Evolutionary conservation across 2,329 filamentous ascomycete species (phyloP), one percentile per base, ranked within the genome.

Genomic region (Xylaria sp.): DNA sequence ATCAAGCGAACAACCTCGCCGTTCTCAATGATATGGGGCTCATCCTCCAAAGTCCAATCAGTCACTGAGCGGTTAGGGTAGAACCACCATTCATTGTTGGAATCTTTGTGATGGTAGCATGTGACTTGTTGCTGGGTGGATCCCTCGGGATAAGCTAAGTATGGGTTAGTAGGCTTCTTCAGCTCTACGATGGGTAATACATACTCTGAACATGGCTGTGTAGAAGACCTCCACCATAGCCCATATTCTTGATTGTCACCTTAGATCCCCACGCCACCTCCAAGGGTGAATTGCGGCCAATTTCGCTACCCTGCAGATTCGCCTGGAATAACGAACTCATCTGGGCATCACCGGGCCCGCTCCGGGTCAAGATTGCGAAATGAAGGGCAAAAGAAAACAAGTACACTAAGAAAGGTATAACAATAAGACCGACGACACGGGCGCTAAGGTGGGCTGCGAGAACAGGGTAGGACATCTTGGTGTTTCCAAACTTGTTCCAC

Each of bases 261-360:
- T 92, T 90, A 44, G 96, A 99, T 31, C 97, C 96, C 72, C 92
- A 86, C 5, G 94, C 95, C 73, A 99, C 86, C 79, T 99, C 96
- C 18, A 99, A 87, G 25, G 97, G 96, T 78, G 94, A 98, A 80
- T 97, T 92, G 81, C 93, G 94, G 78, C 95, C 95, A 71, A 99
- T 95, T 73, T 97, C 92, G 12, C 95, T 98, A 31, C 96, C 96
- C 76, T 90, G 91, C 46, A 99, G 87, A 79, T 99, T 99, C 57
- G 97, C 96, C 81, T 99, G 96, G 88, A 99, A 99, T 60, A 99
- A 89, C 31, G 96, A 99, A 84, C 94, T 98, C 96, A 99, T 99
- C 83, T 99, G 96, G n/a, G 96, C 96, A 84, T 99, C 96, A 64
- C 96, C 96, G 8, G 97, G 96, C 23, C 96, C 96, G 76, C 91